phyloP scores from a whole-genome alignment of 2,329 filamentous ascomycete genomes.

The Dactylellina haptotyla region DNA sequence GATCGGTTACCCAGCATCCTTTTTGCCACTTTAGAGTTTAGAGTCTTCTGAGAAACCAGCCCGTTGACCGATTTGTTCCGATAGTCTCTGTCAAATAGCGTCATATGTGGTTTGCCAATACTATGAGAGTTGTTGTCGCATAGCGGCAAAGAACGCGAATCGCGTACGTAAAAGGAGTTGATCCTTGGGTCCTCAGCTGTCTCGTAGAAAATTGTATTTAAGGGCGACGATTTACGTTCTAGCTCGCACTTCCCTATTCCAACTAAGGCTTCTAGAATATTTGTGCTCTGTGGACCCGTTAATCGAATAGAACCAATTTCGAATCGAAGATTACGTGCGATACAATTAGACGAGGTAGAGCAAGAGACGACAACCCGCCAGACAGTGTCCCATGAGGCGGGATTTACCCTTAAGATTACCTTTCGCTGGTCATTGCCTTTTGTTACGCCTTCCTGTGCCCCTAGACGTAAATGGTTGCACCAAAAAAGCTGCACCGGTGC shows the following conservation, averaged over 20 bases:
- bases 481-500: slow-evolving; percentile 80
- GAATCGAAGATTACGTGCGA: slow-evolving; percentile 73
- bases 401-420: slow-evolving; percentile 80
- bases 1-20: slow-evolving; percentile 70
- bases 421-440: slow-evolving; percentile 64
- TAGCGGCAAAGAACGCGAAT: neutral
- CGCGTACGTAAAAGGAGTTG: slow-evolving; percentile 66
- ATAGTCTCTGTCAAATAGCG: slow-evolving; percentile 15
- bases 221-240: slow-evolving; percentile 60
- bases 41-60: slow-evolving; percentile 44
- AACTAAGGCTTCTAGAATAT: slow-evolving; percentile 78
- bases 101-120: too few species aligned
- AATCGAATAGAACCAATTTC: slow-evolving; percentile 78
- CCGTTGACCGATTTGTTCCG: slow-evolving; percentile 27
- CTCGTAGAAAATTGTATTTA: slow-evolving; percentile 33
- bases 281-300: slow-evolving; percentile 78
- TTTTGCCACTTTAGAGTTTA: slow-evolving; percentile 32
- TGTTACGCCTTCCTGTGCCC: slow-evolving; percentile 59
- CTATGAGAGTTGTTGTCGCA: neutral
- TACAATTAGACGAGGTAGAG: slow-evolving; percentile 68
- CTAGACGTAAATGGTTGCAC: slow-evolving; percentile 65
- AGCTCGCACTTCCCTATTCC: slow-evolving; percentile 61
- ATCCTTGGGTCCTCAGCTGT: slow-evolving; percentile 58
- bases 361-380: slow-evolving; percentile 73
- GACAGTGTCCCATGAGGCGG: slow-evolving; percentile 77